Evolutionary conservation across 1,284 basidiomycete genomes (phyloP), one percentile per base, ranked within the genome.

Genomic region (Ustilago bromivora): DNA sequence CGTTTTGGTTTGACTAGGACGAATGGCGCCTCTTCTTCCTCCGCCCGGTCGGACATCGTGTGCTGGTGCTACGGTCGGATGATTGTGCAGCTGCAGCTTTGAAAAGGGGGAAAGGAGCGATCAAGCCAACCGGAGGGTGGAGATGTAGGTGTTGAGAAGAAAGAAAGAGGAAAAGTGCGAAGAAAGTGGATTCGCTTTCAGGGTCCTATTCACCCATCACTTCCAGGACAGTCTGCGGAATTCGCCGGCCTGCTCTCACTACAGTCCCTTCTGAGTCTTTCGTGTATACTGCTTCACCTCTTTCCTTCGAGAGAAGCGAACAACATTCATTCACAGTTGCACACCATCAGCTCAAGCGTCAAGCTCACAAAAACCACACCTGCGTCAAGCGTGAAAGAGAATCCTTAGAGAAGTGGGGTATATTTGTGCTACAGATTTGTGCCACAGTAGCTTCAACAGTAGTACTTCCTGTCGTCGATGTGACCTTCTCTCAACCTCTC

Each of bases 1-100:
- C 66, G 66, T 46, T 47, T 61, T 4, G 47, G 47, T 2, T 51
- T 40, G 35, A 67, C 66, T 1, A 47, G 10, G 4, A 28, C 34
- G 36, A 49, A 66, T 40, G 19, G 59, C 11, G 15, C 47, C 4
- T 61, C 59, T 9, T 41, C 47, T 51, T 31, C 2, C 12, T 15
- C 12, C n/a, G 10, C 15, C 15, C 17, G 7, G 1, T 51, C 28
- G n/a, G 23, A 15, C 28, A 51, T 51, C 10, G 49, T 51, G 28
- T 46, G 10, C 15, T 17, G 15, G 38, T 10, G 38, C 10, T 10
- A 17, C 11, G 15, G 38, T 10, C 15, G 38, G 4, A 40, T 11
- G 15, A 40, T 11, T 40, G 38, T 10, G 15, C 11, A 40, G 3
- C 15, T 10, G 38, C 15, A 40, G 38, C 12, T 47, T 9, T 47